phyloP scores from a whole-genome alignment of 2,329 filamentous ascomycete species.

The Thielaviopsis musarum region DNA sequence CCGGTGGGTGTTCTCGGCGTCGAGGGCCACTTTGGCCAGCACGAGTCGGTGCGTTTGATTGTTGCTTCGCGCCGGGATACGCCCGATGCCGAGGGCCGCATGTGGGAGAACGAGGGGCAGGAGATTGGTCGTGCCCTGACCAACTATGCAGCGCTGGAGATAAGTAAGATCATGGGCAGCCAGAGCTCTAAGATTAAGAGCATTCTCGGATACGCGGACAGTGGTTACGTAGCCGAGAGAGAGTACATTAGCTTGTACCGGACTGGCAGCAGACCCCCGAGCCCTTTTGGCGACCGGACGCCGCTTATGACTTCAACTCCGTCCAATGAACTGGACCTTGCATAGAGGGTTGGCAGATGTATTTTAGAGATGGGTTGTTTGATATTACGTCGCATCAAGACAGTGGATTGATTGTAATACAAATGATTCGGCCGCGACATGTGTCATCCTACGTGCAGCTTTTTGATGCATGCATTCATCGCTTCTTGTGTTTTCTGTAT shows the following conservation, averaged over 20 bases:
- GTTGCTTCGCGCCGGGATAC: constrained; percentile 48
- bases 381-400: background rate
- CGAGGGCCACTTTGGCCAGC: constrained; percentile 74
- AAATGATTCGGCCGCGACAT: constrained; percentile 11
- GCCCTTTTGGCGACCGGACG: constrained; percentile 1
- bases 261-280: constrained; percentile 32
- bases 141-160: constrained; percentile 81
- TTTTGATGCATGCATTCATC: background rate
- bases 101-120: constrained; percentile 33
- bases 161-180: constrained; percentile 66
- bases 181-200: constrained; percentile 66
- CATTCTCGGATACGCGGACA: constrained; percentile 79
- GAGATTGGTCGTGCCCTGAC: constrained; percentile 83
- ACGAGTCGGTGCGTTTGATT: constrained; percentile 77
- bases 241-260: constrained; percentile 71
- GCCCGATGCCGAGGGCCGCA: constrained; percentile 25
- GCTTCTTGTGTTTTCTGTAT: no score
- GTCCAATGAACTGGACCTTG: background rate
- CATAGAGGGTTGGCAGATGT: background rate
- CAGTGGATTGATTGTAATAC: background rate
- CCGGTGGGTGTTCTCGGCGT: constrained; percentile 85
- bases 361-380: background rate
- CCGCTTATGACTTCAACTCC: background rate
- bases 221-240: constrained; percentile 78
- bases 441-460: constrained; percentile 9